Evolutionary conservation across 768 basidiomycete species (phyloP).

Genomic region (Suillus subaureus): DNA sequence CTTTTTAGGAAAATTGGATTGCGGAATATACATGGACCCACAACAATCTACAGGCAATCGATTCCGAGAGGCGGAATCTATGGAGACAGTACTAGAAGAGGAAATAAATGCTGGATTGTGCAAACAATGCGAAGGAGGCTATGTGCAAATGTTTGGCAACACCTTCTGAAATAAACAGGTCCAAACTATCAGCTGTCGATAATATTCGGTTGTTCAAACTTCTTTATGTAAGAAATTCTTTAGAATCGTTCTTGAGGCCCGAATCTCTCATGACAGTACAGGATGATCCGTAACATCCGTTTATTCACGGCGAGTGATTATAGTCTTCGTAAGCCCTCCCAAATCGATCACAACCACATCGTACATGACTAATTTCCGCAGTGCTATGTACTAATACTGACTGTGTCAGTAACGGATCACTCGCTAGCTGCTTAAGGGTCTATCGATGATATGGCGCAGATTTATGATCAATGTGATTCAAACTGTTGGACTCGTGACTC

Average conservation of each 20-base stretch:
- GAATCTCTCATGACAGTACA: not conserved
- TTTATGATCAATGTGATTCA: not conserved
- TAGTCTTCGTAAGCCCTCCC: not conserved
- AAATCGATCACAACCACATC: not conserved
- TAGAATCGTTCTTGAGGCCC: not conserved
- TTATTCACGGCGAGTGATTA: not conserved
- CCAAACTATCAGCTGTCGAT: not conserved
- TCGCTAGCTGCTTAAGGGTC: not conserved
- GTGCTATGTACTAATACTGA: not conserved
- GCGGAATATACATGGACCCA: not conserved
- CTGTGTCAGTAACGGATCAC: not conserved
- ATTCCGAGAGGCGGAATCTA: not conserved
- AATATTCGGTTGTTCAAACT: no score
- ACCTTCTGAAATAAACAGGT: not conserved
- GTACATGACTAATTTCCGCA: not conserved
- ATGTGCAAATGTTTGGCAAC: not conserved
- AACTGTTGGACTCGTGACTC: not conserved
- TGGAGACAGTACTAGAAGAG: not conserved
- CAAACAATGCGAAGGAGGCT: not conserved
- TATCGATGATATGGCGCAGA: not conserved
- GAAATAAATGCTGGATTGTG: constrained; percentile 1
- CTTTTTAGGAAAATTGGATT: not conserved
- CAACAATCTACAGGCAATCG: not conserved
- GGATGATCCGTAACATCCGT: not conserved
- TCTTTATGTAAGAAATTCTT: not conserved